These are phyloP conservation scores for Parietaria judaica DNA, from an alignment of 306 rosid genomes.

Conservation along the genomic window DNA sequence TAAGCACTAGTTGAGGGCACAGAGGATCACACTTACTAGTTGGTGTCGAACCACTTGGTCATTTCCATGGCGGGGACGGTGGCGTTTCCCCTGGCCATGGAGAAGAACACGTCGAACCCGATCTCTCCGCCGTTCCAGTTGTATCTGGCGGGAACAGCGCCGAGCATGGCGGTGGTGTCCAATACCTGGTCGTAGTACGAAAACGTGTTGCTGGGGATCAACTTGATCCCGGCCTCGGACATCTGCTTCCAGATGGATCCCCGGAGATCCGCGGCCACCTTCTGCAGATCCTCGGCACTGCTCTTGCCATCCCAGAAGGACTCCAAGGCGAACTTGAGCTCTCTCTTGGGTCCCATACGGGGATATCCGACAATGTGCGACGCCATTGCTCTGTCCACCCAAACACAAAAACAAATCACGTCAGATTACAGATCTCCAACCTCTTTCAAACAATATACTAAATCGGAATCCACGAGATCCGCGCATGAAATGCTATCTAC, in stretches of 20 bases:
- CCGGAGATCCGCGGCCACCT: slow-evolving; percentile 73
- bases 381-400: slow-evolving; percentile 54
- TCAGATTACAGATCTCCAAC: neutral
- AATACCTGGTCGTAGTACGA: slow-evolving; percentile 75
- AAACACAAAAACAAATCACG: neutral
- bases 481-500: no score
- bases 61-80: slow-evolving; percentile 94
- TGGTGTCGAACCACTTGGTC: slow-evolving; percentile 99
- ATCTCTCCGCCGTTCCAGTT: slow-evolving; percentile 85
- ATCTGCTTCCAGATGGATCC: slow-evolving; percentile 86
- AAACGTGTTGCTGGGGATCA: slow-evolving; percentile 86
- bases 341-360: slow-evolving; percentile 95
- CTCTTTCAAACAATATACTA: no score
- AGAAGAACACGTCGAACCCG: slow-evolving; percentile 69
- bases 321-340: slow-evolving; percentile 87
- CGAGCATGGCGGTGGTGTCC: slow-evolving; percentile 72
- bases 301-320: slow-evolving; percentile 88
- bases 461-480: no score
- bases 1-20: neutral
- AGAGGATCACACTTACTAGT: slow-evolving; percentile 57
- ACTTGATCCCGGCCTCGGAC: slow-evolving; percentile 70
- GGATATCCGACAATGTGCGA: slow-evolving; percentile 94
- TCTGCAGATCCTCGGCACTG: slow-evolving; percentile 75
- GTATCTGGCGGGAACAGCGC: slow-evolving; percentile 83
- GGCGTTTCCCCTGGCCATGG: slow-evolving; percentile 97